Base-by-base conservation (phyloP, 192 early-diverging fungal species). In the Coemansia sp. region DNA sequence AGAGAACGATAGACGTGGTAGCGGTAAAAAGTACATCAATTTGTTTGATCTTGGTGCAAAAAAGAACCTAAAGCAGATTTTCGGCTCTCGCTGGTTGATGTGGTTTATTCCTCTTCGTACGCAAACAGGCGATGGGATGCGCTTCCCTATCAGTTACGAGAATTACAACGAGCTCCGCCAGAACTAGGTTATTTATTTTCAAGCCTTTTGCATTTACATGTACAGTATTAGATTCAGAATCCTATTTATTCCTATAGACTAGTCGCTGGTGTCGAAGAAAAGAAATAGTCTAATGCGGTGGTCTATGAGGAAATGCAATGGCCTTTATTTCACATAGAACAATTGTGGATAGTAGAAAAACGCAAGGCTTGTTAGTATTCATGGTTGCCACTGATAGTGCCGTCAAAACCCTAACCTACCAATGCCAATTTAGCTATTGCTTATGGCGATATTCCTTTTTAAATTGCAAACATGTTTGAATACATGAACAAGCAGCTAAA, bases 91-190 rank as follows among this genome's bases (percentile, higher is more conserved):
- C 4, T 80, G 85, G 80, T 64, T 63, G 21, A 59, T 80, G 39
- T 89, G 88, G 88, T 61, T 87, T 31, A 48, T 87, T 25, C 88
- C 88, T 0, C 67, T 78, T 2, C 57, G 57, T 8, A 84, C 84
- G 37, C 75, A 84, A n/a, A 37, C 73, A 4, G 86, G 86, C 55
- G 79, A 86, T 34, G 86, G 86, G 4, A 59, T 79, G 52, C 68
- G 71, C 8, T 87, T 80, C 58, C 77, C 86, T 18, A 77, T 84
- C 15, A 85, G 64, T 42, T 83, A 73, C 37, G 59, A 86, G 52
- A 63, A 66, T 29, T 84, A 84, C 69, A 75, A 78, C 45, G 67
- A 75, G 52, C 69, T 79, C 40, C 67, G 77, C 20, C 71, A 63
- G 21, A 66, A 66, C 30, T 40, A 58, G 23, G n/a, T 31, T 1